Evolutionary conservation across 129 eudicot genomes (phyloP).

Genomic region (Helianthus annuus): DNA sequence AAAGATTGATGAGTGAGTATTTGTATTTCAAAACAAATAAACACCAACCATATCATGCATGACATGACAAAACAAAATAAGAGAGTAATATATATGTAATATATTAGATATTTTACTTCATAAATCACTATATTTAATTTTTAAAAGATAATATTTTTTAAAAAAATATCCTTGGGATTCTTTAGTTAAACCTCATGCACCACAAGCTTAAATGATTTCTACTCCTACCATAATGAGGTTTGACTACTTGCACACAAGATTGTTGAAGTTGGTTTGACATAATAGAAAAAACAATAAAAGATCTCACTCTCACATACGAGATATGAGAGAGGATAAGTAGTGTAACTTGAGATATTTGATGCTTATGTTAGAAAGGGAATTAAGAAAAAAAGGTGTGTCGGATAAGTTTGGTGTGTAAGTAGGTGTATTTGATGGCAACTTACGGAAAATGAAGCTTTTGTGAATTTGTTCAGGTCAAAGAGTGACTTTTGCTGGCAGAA

Average conservation of each 20-base stretch:
- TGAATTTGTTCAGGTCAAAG: conserved; percentile 24
- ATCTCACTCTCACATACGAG: conserved; percentile 1
- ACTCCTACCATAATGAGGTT: conserved; percentile 22
- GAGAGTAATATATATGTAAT: no score
- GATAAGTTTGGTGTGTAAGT: conserved; percentile 39
- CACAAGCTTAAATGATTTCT: conserved; percentile 32
- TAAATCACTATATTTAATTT: no score
- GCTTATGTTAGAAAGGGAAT: conserved; percentile 15
- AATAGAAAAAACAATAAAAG: not conserved
- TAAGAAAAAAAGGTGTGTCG: conserved; percentile 10
- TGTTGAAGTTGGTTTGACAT: conserved; percentile 25
- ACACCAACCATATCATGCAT: no score
- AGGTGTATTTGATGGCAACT: conserved; percentile 38
- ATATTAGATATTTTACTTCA: no score
- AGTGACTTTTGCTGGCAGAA: conserved; percentile 30
- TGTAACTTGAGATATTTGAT: conserved; percentile 27
- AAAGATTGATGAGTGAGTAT: no score
- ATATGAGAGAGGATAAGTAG: conserved; percentile 18
- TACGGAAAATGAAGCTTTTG: conserved; percentile 24
- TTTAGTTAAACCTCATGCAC: conserved; percentile 34
- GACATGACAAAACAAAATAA: no score
- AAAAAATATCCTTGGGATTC: conserved; percentile 9
- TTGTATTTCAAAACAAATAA: no score
- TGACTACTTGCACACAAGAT: conserved; percentile 37
- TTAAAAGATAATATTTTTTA: not conserved